Base-by-base conservation (phyloP, 805 yeast species). In the Lipomyces sp. region DNA sequence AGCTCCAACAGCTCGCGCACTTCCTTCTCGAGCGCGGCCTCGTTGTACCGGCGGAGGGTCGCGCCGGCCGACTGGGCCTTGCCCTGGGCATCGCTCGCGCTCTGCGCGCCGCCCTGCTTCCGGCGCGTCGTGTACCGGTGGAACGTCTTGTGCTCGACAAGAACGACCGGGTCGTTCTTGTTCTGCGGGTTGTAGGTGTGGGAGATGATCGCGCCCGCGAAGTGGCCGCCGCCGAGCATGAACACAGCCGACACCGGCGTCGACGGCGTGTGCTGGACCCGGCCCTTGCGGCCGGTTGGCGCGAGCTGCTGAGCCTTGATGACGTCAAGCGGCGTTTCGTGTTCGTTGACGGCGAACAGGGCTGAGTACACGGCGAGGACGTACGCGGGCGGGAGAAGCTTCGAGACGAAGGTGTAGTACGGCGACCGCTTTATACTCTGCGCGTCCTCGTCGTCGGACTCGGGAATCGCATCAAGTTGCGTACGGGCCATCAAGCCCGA, bases 181-280 rank as follows among this genome's bases (percentile, higher is more conserved):
- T 46, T 72, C 78, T 31, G 73, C 70, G 36, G 73, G 72, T 53
- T 72, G 69, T 19, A 83, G 43, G 73, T 73, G 63, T 90, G 97
- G 1, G 88, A 80, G 7, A 93, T 75, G 38, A 93, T 84, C 0
- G 96, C 96, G 18, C 93, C 98, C 0, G 98, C 96, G 72, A 93
- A 93, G 70, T 93, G 97, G 37, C 98, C 98, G 39, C 98, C 97
- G 14, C 97, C 97, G 46, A 93, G 79, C 96, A 93, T 87, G 59
- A 93, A 78, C 11, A 93, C 67, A 0, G 95, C 95, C 4, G 95
- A 86, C 11, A 47, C 21, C 10, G 44, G 22, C 13, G 51, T 22
- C 14, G 14, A 6, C 14, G 37, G n/a, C n/a, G 13, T n/a, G 53
- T 59, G 34, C 59, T 66, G 56, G 48, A 56, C 10, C 49, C 40